Evolutionary conservation across 805 yeast genomes (phyloP).

Genomic region (Brettanomyces custersianus): DNA sequence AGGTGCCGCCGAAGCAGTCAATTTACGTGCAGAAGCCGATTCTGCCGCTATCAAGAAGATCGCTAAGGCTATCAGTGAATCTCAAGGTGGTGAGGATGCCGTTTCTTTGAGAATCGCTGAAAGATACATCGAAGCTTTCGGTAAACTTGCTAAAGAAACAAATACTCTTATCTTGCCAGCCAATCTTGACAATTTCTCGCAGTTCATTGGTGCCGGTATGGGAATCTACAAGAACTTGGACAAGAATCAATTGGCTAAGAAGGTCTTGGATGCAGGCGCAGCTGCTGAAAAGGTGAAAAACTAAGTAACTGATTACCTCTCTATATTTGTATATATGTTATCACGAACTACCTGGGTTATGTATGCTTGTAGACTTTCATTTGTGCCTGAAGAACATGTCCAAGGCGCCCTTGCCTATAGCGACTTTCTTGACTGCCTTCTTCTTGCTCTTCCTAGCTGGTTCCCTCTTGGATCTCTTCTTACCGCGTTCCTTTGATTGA

Average conservation of each 20-base stretch:
- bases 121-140: conserved; percentile 74
- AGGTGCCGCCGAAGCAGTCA: conserved; percentile 66
- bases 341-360: neutral
- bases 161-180: conserved; percentile 75
- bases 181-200: conserved; percentile 63
- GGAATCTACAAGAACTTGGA: conserved; percentile 46
- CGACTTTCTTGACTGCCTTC: conserved; percentile 30
- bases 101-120: conserved; percentile 76
- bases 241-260: conserved; percentile 27
- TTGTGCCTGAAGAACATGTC: conserved; percentile 54
- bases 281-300: conserved; percentile 1
- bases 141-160: conserved; percentile 72
- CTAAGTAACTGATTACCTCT: neutral
- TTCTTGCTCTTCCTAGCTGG: conserved; percentile 21
- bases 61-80: conserved; percentile 57
- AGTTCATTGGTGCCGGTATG: conserved; percentile 69
- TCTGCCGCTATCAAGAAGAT: conserved; percentile 59
- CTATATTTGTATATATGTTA: neutral
- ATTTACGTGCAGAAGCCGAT: conserved; percentile 60
- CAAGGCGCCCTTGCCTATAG: conserved; percentile 56
- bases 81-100: conserved; percentile 69
- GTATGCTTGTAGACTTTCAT: neutral
- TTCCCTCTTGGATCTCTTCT: conserved; percentile 16
- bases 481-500: conserved; percentile 10
- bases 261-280: conserved; percentile 8